Base-by-base conservation (phyloP, 352 stramenopile genomes). In the Aphanomyces cochlioides region DNA sequence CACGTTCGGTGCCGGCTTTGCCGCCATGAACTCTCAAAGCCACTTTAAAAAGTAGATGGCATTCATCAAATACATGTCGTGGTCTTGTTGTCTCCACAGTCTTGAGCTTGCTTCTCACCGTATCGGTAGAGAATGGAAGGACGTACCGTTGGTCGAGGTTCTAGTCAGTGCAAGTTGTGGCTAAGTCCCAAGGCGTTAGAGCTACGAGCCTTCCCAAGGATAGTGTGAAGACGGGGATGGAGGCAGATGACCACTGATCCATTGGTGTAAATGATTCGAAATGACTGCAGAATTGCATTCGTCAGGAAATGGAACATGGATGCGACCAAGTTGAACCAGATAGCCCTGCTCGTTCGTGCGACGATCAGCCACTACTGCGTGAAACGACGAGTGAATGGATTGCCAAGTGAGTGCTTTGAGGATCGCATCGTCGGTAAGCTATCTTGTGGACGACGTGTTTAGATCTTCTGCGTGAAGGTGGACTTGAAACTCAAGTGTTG, bases 291-390 rank as follows among this genome's bases (percentile, higher is more conserved):
- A 28, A 28, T 28, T 28, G 28, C 28, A 28, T 28, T 28, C 28
- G 21, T 21, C 56, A 61, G 56, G 56, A 53, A 53, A 19, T 53
- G 13, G 13, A 19, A 15, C 45, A 53, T 19, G n/a, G 50, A 58
- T 58, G 50, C n/a, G 28, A 34, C 8, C 28, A 28, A 28, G 28
- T 28, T 28, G 2, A 28, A 28, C 28, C 28, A 28, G 28, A 28
- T 28, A 28, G 28, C 28, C 28, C 28, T 13, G 28, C 36, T 63
- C n/a, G 34, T 70, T 45, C 64, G 64, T 39, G 47, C 64, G 5
- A 37, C 48, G 19, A 17, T 70, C 15, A 70, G 64, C 39, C 47
- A 37, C 39, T 63, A 61, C 54, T 39, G 47, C 37, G 45, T 50
- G 56, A 19, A 21, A 40, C 47, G 48, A 21, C 17, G 37, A 10